Conservation (phyloP, 2,329 filamentous ascomycete species). For the Corynespora cassiicola region DNA sequence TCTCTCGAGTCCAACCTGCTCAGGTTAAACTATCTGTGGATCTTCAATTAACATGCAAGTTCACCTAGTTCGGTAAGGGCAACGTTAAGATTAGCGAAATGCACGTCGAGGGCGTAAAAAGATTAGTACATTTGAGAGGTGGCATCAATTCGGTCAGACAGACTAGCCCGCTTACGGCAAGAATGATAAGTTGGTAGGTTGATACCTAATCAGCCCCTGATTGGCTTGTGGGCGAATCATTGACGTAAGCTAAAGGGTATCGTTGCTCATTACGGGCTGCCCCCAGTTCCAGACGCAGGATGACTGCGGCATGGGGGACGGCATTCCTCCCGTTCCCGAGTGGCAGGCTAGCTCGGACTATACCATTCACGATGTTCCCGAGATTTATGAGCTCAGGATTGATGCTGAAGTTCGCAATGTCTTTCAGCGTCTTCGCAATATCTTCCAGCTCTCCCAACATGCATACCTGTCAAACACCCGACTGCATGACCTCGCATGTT, state of each 20-base stretch:
- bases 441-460: conserved; percentile 48
- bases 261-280: conserved; percentile 59
- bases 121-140: conserved; percentile 57
- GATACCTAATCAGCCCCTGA: too few relatives aligned
- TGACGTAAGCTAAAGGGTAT: conserved; percentile 60
- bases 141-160: conserved; percentile 57
- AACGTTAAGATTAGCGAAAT: conserved; percentile 53
- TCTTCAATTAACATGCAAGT: too few relatives aligned
- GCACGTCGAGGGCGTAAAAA: conserved; percentile 59
- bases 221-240: not conserved
- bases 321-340: conserved; percentile 56
- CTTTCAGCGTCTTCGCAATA: conserved; percentile 51
- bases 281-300: conserved; percentile 63
- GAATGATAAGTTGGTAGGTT: conserved; percentile 63
- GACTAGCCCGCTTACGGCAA: conserved; percentile 60
- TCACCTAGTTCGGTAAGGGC: conserved; percentile 59
- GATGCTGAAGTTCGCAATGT: conserved; percentile 46
- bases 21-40: conserved; percentile 7
- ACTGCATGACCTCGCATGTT: conserved; percentile 64
- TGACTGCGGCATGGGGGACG: conserved; percentile 56
- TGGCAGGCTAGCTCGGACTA: conserved; percentile 50
- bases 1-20: not conserved
- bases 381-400: conserved; percentile 32
- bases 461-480: conserved; percentile 47
- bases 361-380: conserved; percentile 10